Conservation (phyloP, 1,284 basidiomycete species). For the Bjerkandera adusta region DNA sequence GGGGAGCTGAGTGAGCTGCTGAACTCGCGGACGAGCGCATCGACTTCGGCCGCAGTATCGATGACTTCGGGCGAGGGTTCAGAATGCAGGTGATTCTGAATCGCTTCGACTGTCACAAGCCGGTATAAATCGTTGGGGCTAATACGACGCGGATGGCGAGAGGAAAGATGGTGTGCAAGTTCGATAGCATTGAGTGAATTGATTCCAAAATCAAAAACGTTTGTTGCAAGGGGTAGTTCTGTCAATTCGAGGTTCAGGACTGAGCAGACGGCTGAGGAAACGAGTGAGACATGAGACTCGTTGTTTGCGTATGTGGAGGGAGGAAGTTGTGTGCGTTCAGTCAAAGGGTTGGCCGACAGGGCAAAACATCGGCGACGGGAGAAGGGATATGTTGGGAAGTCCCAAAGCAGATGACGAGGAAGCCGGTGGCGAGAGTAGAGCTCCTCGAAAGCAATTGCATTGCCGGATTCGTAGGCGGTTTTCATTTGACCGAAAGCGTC, state of each 20-base stretch:
- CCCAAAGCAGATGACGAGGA: background rate
- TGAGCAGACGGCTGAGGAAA: background rate
- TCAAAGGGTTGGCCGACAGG: background rate
- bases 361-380: background rate
- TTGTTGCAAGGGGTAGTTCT: background rate
- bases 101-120: background rate
- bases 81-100: background rate
- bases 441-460: background rate
- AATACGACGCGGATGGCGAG: background rate
- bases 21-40: background rate
- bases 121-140: background rate
- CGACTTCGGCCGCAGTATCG: background rate
- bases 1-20: background rate
- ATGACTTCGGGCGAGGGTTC: background rate
- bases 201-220: constrained; percentile 4
- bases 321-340: background rate
- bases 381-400: constrained; percentile 1
- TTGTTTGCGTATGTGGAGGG: background rate
- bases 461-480: background rate
- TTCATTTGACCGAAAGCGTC: background rate
- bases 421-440: background rate
- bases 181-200: constrained; percentile 3
- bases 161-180: background rate
- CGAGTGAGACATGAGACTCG: background rate
- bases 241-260: background rate